phyloP scores from a whole-genome alignment of 495 filamentous ascomycete genomes.

The Penicillium steckii region DNA sequence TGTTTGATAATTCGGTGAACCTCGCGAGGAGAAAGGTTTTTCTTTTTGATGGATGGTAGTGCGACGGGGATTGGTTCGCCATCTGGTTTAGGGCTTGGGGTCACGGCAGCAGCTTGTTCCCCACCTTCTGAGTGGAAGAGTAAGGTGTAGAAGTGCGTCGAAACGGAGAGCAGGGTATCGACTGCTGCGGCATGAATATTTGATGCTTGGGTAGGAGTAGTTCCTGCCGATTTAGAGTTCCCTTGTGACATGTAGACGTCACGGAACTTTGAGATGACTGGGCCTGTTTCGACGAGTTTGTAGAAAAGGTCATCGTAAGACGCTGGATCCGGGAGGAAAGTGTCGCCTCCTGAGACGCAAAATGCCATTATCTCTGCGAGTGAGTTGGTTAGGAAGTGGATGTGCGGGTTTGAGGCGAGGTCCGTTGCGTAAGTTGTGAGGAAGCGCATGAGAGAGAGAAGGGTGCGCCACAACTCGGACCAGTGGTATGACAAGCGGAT shows the following conservation, averaged over 20 bases:
- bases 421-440: constrained; percentile 80
- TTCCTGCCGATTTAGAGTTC: too few species aligned
- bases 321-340: constrained; percentile 85
- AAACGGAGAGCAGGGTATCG: constrained; percentile 79
- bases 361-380: constrained; percentile 85
- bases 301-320: constrained; percentile 97
- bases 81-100: constrained; percentile 22
- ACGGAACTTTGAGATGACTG: constrained; percentile 79
- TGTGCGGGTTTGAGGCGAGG: constrained; percentile 60
- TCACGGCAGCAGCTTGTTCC: constrained; percentile 12
- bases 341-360: constrained; percentile 82
- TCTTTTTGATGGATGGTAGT: constrained; percentile 43
- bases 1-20: constrained; percentile 91
- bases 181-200: constrained; percentile 57
- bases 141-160: constrained; percentile 80
- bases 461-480: constrained; percentile 89
- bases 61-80: constrained; percentile 24
- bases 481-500: constrained; percentile 85
- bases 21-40: constrained; percentile 75
- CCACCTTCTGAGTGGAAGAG: constrained; percentile 61
- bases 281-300: constrained; percentile 91
- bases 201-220: too few species aligned
- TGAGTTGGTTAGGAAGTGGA: constrained; percentile 47
- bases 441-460: constrained; percentile 89
- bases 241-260: too few species aligned